A percentile compares a stretch with the other conserved stretches of the same genome.
These are phyloP conservation scores for Clavispora fructus DNA, from an alignment of 805 yeast genomes.

Conservation along the genomic window DNA sequence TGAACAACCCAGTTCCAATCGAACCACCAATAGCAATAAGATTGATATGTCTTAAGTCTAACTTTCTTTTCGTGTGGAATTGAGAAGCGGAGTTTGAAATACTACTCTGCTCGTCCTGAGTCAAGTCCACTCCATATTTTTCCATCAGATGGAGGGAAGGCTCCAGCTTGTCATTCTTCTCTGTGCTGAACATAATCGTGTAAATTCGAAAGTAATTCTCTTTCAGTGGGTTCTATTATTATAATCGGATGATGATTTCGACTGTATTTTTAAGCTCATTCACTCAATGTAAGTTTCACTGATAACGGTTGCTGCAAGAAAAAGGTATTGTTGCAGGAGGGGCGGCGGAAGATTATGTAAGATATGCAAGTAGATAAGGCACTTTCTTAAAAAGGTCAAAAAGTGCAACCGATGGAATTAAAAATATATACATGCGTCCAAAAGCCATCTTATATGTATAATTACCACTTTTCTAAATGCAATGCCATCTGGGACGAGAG, in stretches of 20 bases:
- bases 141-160: slow-evolving; percentile 3
- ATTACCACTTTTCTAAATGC: not conserved
- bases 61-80: slow-evolving; percentile 9
- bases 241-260: too few species aligned
- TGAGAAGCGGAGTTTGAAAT: slow-evolving; percentile 1
- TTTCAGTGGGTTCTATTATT: too few species aligned
- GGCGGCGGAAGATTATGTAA: not conserved
- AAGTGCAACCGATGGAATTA: not conserved
- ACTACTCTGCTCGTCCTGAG: slow-evolving; percentile 4
- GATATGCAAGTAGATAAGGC: not conserved
- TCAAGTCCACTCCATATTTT: slow-evolving; percentile 6
- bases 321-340: not conserved
- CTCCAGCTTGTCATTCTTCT: slow-evolving; percentile 4
- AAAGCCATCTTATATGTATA: not conserved
- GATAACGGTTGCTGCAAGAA: too few species aligned
- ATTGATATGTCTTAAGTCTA: slow-evolving; percentile 29
- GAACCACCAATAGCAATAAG: slow-evolving; percentile 38
- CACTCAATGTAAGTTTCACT: too few species aligned
- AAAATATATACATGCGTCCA: not conserved
- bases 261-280: too few species aligned
- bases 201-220: too few species aligned
- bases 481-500: not conserved
- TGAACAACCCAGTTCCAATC: slow-evolving; percentile 35
- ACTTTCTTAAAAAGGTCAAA: not conserved
- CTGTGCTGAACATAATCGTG: not conserved